A percentile compares a stretch with the other conserved stretches of the same genome.
phyloP scores from a whole-genome alignment of 1,284 basidiomycete genomes.

The Microbotryum saponariae region DNA sequence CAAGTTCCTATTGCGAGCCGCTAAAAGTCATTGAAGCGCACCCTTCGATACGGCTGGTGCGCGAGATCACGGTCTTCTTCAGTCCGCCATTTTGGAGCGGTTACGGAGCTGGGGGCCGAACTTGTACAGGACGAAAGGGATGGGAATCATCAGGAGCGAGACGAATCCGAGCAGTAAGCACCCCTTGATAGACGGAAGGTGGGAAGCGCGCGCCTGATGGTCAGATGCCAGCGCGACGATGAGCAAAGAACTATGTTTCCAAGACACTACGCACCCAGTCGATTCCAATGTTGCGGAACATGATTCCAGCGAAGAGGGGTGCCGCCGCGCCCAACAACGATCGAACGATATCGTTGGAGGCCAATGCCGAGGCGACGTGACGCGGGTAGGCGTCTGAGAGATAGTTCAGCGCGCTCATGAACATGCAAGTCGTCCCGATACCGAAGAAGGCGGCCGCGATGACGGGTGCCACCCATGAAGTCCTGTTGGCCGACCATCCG shows the following conservation, averaged over 20 bases:
- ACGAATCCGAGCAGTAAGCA: slow-evolving; percentile 32
- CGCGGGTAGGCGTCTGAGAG: slow-evolving; percentile 17
- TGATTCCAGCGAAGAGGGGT: slow-evolving; percentile 21
- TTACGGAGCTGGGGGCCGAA: neutral
- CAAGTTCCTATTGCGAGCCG: too few relatives aligned
- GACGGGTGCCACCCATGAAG: slow-evolving; percentile 38
- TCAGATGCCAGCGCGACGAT: too few relatives aligned
- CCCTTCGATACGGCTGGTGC: too few relatives aligned
- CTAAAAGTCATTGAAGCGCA: too few relatives aligned
- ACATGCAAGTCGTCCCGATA: slow-evolving; percentile 33
- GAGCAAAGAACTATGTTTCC: too few relatives aligned
- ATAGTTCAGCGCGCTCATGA: slow-evolving; percentile 31
- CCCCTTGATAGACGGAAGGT: neutral
- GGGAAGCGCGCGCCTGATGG: too few relatives aligned
- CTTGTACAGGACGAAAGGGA: slow-evolving; percentile 27
- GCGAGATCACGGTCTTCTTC: neutral
- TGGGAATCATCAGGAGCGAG: slow-evolving; percentile 31
- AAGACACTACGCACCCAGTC: slow-evolving; percentile 20
- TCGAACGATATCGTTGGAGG: slow-evolving; percentile 19
- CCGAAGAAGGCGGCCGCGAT: slow-evolving; percentile 34
- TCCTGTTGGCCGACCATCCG: slow-evolving; percentile 36
- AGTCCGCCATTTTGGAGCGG: neutral
- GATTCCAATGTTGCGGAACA: slow-evolving; percentile 35
- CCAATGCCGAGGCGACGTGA: slow-evolving; percentile 18
- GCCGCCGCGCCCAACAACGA: slow-evolving; percentile 13